Evolutionary conservation across 2,329 filamentous ascomycete genomes (phyloP), one percentile per base, ranked within the genome.

Genomic region (Colletotrichum sp.): DNA sequence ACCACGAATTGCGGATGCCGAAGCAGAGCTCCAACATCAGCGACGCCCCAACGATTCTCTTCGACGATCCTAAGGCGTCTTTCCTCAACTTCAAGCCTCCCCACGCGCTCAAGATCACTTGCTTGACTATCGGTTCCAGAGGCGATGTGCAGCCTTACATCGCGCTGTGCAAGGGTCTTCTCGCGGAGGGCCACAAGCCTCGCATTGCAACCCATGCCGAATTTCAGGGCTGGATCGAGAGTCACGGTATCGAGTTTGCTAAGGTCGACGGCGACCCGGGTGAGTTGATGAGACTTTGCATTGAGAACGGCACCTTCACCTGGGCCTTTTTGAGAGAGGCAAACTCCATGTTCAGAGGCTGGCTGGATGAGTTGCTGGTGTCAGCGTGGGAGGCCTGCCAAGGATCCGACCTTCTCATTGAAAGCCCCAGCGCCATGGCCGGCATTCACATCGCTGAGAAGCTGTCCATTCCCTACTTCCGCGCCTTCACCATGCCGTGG

Each of bases 401-500:
- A 84, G 94, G 93, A 28, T 94, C 94, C 3, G 96, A 99, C 83
- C 87, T 99, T 36, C 88, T 99, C 52, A 98, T 99, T 77, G 97
- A 99, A 84, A 98, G 95, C 63, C 97, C 97, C 0, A 98, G 95
- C 73, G 96, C 97, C 16, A 99, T 99, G 97, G 96, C 94, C 1
- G 97, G 97, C 30, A 98, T 99, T 70, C 97, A 99, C 84, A 98
- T 99, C 79, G 97, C 97, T 2, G 97, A 99, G 86, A 95, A 96
- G 28, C 89, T 99, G 3, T 90, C 92, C 16, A 98, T 99, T 60
- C 97, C 97, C 1, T 99, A 99, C 84, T 99, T 99, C 87, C 93
- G 97, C 72, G 96, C 96, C 0, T 99, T 99, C 83, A 98, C 96
- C 21, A 99, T 99, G 97, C 97, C 97, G 0, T 99, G 97, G 97